phyloP scores from a whole-genome alignment of 805 yeast species.

The Yamadazyma kitorensis region DNA sequence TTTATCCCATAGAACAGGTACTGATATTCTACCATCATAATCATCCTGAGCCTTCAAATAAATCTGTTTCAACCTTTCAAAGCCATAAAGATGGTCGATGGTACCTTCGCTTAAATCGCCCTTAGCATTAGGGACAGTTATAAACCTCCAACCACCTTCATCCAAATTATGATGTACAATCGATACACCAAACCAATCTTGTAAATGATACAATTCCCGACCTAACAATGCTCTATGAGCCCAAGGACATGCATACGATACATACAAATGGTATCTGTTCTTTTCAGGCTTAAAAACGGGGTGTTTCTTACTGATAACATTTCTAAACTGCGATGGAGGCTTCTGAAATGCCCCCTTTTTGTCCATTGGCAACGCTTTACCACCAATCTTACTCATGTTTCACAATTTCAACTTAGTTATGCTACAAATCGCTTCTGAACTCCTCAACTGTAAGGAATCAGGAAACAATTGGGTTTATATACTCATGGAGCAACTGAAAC shows the following conservation, averaged over 20 bases:
- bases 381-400: too few relatives aligned
- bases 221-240: slow-evolving; percentile 83
- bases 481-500: too few relatives aligned
- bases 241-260: slow-evolving; percentile 93
- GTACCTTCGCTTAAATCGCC: slow-evolving; percentile 49
- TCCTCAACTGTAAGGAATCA: too few relatives aligned
- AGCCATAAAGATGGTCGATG: slow-evolving; percentile 49
- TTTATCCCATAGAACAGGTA: slow-evolving; percentile 91
- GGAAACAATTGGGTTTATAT: too few relatives aligned
- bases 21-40: slow-evolving; percentile 82
- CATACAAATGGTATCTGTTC: slow-evolving; percentile 82
- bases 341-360: too few relatives aligned
- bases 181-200: slow-evolving; percentile 57
- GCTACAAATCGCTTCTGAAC: too few relatives aligned
- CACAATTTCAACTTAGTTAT: too few relatives aligned
- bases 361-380: too few relatives aligned
- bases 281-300: slow-evolving; percentile 73
- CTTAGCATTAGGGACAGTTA: slow-evolving; percentile 42
- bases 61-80: slow-evolving; percentile 60
- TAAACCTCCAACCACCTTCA: slow-evolving; percentile 85
- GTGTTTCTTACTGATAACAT: slow-evolving; percentile 54
- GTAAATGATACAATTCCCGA: slow-evolving; percentile 67
- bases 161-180: slow-evolving; percentile 94
- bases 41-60: slow-evolving; percentile 74
- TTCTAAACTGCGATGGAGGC: slow-evolving; percentile 55